phyloP scores from a whole-genome alignment of 108 stramenopile genomes.

The Pseudonitzschia pungens region DNA sequence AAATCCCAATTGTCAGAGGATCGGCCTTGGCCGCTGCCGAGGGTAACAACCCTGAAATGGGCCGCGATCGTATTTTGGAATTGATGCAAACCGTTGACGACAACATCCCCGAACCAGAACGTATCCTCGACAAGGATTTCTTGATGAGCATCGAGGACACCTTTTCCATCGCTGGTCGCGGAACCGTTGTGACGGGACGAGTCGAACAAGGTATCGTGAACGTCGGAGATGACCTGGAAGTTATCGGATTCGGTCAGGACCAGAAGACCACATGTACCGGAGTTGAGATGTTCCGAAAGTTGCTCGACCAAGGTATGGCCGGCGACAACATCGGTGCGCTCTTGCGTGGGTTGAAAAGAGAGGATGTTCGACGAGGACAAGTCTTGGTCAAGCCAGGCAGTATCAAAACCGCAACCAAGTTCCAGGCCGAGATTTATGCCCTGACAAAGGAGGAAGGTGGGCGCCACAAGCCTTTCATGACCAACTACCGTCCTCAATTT shows the following conservation, averaged over 20 bases:
- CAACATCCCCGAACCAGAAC: constrained; percentile 89
- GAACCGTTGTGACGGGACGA: constrained; percentile 98
- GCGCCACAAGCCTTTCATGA: constrained; percentile 98
- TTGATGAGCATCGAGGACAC: constrained; percentile 99
- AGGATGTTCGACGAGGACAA: constrained; percentile 97
- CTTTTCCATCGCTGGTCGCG: constrained; percentile 98
- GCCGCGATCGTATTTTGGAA: constrained; percentile 84
- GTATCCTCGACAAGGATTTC: constrained; percentile 98
- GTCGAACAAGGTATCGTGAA: constrained; percentile 94
- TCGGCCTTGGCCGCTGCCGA: constrained; percentile 98
- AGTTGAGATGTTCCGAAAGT: constrained; percentile 99
- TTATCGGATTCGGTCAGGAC: constrained; percentile 78
- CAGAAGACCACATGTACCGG: constrained; percentile 95
- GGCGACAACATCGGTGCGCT: constrained; percentile 99
- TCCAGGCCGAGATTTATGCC: constrained; percentile 97
- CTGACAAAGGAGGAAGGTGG: constrained; percentile 98
- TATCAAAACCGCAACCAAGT: constrained; percentile 77
- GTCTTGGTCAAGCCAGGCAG: constrained; percentile 91
- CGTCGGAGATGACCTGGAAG: constrained; percentile 95
- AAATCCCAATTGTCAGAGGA: constrained; percentile 95
- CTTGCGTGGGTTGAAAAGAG: constrained; percentile 95
- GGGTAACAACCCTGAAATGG: constrained; percentile 85
- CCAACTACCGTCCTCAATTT: constrained; percentile 98
- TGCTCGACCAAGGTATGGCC: constrained; percentile 94
- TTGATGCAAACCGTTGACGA: constrained; percentile 94